Conservation (phyloP, 169 alveolate species). For the Babesia bigemina region DNA sequence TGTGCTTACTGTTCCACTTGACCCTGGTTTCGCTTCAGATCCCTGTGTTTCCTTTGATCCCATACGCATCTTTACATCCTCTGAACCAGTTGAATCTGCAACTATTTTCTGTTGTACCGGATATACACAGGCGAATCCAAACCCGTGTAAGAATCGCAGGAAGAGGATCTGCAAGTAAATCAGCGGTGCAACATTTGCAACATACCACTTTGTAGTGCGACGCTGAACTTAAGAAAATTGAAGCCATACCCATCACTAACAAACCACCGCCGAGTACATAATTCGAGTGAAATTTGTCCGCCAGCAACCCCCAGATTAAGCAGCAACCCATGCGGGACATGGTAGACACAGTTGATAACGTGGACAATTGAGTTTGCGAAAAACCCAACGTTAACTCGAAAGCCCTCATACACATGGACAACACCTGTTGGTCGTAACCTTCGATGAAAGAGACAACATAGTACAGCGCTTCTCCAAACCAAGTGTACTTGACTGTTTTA, state of each 20-base stretch:
- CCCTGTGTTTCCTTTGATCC: too few species aligned
- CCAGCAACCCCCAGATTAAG: conserved; percentile 89
- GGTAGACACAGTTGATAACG: conserved; percentile 81
- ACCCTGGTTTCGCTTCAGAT: too few species aligned
- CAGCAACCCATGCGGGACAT: conserved; percentile 81
- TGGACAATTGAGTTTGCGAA: conserved; percentile 81
- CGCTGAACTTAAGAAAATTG: conserved; percentile 71
- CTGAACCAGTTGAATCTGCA: neutral
- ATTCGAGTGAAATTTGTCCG: conserved; percentile 84
- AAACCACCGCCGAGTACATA: conserved; percentile 84
- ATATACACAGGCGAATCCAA: conserved; percentile 29
- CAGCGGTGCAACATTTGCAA: neutral
- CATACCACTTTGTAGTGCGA: conserved; percentile 44
- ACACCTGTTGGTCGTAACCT: conserved; percentile 17
- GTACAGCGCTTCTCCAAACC: neutral
- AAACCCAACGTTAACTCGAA: conserved; percentile 84
- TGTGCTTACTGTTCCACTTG: too few species aligned
- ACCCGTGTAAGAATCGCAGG: conserved; percentile 46
- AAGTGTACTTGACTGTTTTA: neutral
- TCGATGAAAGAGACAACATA: conserved; percentile 13
- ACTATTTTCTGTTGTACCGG: conserved; percentile 40
- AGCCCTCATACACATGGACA: conserved; percentile 78
- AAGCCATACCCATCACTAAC: conserved; percentile 83
- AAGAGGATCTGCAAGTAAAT: conserved; percentile 22
- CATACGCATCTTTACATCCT: conserved; percentile 1